Conservation (phyloP, 495 filamentous ascomycete genomes). For the Lepraria neglecta region DNA sequence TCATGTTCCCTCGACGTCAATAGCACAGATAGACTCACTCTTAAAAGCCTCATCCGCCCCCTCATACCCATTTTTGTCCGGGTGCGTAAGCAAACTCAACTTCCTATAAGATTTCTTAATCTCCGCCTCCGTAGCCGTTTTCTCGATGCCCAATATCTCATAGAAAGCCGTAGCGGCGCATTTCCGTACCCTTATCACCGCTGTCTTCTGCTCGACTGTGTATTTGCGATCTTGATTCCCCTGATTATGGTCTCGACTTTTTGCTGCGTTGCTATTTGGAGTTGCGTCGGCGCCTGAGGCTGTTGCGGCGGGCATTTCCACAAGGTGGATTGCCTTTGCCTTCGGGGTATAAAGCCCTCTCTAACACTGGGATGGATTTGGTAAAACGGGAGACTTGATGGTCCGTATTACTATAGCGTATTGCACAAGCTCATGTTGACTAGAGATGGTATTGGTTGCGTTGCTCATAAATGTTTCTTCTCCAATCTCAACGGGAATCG, state of each 20-base stretch:
- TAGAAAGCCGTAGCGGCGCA: constrained; percentile 87
- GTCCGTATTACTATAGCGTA: neutral
- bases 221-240: constrained; percentile 86
- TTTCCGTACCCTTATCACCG: constrained; percentile 77
- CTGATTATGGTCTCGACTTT: constrained; percentile 81
- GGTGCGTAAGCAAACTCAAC: constrained; percentile 85
- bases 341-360: neutral
- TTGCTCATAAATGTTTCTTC: neutral
- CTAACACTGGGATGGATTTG: neutral
- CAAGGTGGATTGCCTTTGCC: neutral
- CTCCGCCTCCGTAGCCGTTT: constrained; percentile 66
- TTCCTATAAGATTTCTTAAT: constrained; percentile 98
- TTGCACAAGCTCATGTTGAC: neutral
- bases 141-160: constrained; percentile 77
- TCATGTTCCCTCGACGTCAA: neutral
- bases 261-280: constrained; percentile 52
- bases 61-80: constrained; percentile 98
- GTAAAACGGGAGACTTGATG: neutral
- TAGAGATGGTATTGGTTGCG: neutral
- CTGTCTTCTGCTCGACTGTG: constrained; percentile 82
- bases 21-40: constrained; percentile 45
- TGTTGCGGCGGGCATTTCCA: constrained; percentile 66
- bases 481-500: neutral
- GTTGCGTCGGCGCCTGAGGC: constrained; percentile 64
- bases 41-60: constrained; percentile 97